Percentiles rank a stretch among this genome's conserved stretches.
Conservation (phyloP, 805 yeast genomes). For the Torulaspora franciscae region DNA sequence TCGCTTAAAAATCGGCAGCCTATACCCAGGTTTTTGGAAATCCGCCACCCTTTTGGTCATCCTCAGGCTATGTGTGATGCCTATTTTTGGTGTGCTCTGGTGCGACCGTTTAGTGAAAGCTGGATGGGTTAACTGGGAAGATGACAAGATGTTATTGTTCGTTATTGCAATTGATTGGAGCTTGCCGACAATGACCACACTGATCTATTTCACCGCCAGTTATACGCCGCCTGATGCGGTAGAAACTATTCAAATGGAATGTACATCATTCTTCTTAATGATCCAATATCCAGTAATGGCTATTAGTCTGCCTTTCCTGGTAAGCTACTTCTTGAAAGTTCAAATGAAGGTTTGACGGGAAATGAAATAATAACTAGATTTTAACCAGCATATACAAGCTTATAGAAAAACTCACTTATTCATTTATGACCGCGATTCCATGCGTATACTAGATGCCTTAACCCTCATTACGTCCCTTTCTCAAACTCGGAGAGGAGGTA, state of each 20-base stretch:
- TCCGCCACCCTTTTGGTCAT: conserved; percentile 57
- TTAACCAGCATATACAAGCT: background rate
- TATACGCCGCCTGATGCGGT: conserved; percentile 60
- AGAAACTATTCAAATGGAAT: conserved; percentile 64
- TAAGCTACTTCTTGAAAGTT: conserved; percentile 34
- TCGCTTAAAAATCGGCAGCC: conserved; percentile 53
- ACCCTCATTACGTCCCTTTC: conserved; percentile 12
- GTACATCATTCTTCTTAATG: conserved; percentile 70
- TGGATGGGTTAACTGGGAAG: conserved; percentile 56
- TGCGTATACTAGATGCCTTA: no score
- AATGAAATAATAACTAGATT: background rate
- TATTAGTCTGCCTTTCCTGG: conserved; percentile 65
- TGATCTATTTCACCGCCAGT: conserved; percentile 83
- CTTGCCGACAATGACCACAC: conserved; percentile 83
- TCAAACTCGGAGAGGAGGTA: conserved; percentile 55
- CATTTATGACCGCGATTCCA: background rate
- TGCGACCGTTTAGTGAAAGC: conserved; percentile 56
- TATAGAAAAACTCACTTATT: background rate
- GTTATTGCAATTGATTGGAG: conserved; percentile 74
- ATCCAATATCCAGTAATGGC: conserved; percentile 66
- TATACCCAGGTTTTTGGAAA: conserved; percentile 64
- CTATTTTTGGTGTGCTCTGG: conserved; percentile 71
- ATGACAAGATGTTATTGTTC: conserved; percentile 56
- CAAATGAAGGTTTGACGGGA: conserved; percentile 28
- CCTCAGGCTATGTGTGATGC: conserved; percentile 63